Base-by-base conservation (phyloP, 1,284 basidiomycete genomes). In the Termitomyces sp. region DNA sequence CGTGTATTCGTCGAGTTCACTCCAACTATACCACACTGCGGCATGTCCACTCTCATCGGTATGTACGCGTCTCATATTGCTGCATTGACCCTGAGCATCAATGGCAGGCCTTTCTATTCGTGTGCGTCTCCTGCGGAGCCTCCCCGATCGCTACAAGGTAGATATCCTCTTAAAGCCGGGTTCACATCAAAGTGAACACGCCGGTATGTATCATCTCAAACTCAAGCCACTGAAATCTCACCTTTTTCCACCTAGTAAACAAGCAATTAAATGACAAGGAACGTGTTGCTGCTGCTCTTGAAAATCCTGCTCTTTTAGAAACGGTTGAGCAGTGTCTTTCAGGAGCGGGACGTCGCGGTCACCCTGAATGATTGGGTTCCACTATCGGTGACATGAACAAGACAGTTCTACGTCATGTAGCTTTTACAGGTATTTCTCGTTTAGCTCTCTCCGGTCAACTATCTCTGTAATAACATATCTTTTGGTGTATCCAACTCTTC, bases 231-330 rank as follows among this genome's bases (percentile, higher is more conserved):
- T 7, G 19, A n/a, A 21, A 35, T 18, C 21, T 24, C 21, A n/a
- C 24, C 13, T 18, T 26, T 39, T 6, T n/a, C 13, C 13, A 30
- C 19, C 10, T 38, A 92, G 95, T 98, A 31, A 99, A 99, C 75
- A 99, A 98, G 70, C 96, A 99, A 67, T 77, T 99, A 43, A 98
- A 99, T 66, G 96, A 99, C 73, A 99, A 99, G 71, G 96, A 99
- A 72, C 80, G 96, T 45, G 97, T 99, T 0, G 95, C 95, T 21
- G 97, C 97, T 8, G 97, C 96, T 0, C 76, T 99, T 34, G 96
- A 99, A 70, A 99, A 99, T 69, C 79, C 81, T 9, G 83, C 91
- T 39, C 78, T 99, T 5, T 69, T 97, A 3, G 86, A 88, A 52
- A 92, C 95, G 0, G 84, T 99, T 2, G 93, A 97, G 67, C 88